phyloP scores from a whole-genome alignment of 768 basidiomycete species.

The Russula emetica region DNA sequence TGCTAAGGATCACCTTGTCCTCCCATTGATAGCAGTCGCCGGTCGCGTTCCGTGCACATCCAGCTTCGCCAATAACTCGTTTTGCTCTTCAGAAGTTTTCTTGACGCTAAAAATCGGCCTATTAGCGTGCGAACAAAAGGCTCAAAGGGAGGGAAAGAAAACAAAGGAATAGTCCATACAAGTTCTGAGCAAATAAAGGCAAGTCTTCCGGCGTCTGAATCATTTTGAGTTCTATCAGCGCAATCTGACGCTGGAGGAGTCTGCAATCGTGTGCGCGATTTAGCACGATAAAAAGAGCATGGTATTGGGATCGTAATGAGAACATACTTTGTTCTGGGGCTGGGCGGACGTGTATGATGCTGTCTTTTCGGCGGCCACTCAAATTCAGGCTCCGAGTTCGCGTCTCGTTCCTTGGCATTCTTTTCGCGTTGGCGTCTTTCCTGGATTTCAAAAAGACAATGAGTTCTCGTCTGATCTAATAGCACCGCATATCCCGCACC shows the following conservation, averaged over 20 bases:
- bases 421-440: slow-evolving; percentile 30
- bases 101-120: slow-evolving; percentile 20
- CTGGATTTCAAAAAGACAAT: slow-evolving; percentile 15
- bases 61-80: slow-evolving; percentile 29
- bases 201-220: slow-evolving; percentile 51
- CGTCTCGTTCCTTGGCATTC: slow-evolving; percentile 27
- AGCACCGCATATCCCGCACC: slow-evolving; percentile 34
- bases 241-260: slow-evolving; percentile 50
- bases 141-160: no score
- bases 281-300: not conserved
- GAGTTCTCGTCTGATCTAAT: not conserved
- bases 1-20: not conserved
- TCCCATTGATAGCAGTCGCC: not conserved
- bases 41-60: slow-evolving; percentile 23
- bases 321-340: slow-evolving; percentile 49
- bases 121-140: not conserved
- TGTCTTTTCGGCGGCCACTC: slow-evolving; percentile 64
- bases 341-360: slow-evolving; percentile 49
- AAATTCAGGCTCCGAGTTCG: slow-evolving; percentile 34
- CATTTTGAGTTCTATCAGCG: slow-evolving; percentile 59
- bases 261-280: slow-evolving; percentile 34
- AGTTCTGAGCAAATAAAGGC: slow-evolving; percentile 55
- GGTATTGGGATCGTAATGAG: not conserved
- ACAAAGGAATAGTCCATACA: slow-evolving; percentile 45
- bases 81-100: slow-evolving; percentile 31